Evolutionary conservation across 805 yeast genomes (phyloP).

Genomic region (Sugiyamaella smithiae): DNA sequence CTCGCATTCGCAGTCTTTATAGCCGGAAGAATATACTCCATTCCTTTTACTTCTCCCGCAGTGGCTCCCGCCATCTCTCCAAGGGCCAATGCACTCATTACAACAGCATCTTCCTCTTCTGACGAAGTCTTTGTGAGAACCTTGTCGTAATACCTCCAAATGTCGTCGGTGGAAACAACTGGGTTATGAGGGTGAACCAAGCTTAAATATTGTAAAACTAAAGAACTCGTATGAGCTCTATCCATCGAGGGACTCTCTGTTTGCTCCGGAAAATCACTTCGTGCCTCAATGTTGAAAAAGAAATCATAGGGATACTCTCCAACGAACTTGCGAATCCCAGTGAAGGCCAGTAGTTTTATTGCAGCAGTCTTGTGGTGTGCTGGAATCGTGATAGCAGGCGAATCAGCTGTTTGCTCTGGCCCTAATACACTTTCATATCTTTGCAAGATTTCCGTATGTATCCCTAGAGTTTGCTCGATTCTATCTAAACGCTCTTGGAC

Average conservation of each 20-base stretch:
- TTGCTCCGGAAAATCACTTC: not conserved
- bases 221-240: not conserved
- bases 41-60: not conserved
- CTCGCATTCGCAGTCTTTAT: not conserved
- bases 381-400: constrained; percentile 17
- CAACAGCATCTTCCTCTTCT: constrained; percentile 9
- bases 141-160: constrained; percentile 1
- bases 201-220: constrained; percentile 6
- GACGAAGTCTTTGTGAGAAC: not conserved
- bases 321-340: constrained; percentile 6
- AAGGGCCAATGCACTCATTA: constrained; percentile 12
- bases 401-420: not conserved
- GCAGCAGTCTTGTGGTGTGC: constrained; percentile 14
- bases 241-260: not conserved
- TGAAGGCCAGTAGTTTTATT: constrained; percentile 9
- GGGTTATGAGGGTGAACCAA: constrained; percentile 14
- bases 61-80: constrained; percentile 7
- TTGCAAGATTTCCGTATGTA: not conserved
- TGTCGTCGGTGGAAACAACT: not conserved
- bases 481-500: constrained; percentile 1
- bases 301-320: constrained; percentile 14
- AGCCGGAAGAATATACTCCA: constrained; percentile 7
- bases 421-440: not conserved
- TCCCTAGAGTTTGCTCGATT: constrained; percentile 1
- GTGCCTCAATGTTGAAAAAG: constrained; percentile 11